Evolutionary conservation across 306 rosid genomes (phyloP).

Genomic region (Ziziphus jujuba): DNA sequence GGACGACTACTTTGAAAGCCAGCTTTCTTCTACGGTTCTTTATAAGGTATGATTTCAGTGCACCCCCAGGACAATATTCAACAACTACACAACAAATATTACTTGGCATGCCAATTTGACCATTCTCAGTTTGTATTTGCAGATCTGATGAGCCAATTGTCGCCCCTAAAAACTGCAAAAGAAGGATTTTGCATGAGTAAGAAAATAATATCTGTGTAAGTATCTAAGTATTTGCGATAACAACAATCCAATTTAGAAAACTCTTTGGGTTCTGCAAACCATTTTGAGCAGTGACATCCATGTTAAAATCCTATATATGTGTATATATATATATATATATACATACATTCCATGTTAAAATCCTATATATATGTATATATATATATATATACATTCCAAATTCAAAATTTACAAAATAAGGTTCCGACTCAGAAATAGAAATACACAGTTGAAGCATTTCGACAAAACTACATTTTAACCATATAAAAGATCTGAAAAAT

Average conservation of each 20-base stretch:
- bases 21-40: slow-evolving; percentile 92
- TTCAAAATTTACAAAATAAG: no score
- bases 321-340: no score
- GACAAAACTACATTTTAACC: no score
- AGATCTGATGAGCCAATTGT: slow-evolving; percentile 88
- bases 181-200: slow-evolving; percentile 11
- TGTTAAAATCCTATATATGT: neutral
- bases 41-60: slow-evolving; percentile 92
- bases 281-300: slow-evolving; percentile 1
- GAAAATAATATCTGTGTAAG: slow-evolving; percentile 6
- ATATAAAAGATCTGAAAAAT: no score
- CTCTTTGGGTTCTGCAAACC: slow-evolving; percentile 8
- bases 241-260: slow-evolving; percentile 7
- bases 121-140: slow-evolving; percentile 82
- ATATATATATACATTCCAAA: no score
- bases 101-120: slow-evolving; percentile 95
- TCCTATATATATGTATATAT: no score
- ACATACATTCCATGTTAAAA: slow-evolving; percentile 8
- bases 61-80: slow-evolving; percentile 99
- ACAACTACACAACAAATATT: slow-evolving; percentile 91
- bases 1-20: slow-evolving; percentile 96
- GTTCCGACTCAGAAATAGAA: no score
- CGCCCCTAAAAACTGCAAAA: slow-evolving; percentile 90
- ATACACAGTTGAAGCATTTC: no score
- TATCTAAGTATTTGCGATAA: slow-evolving; percentile 8